phyloP scores from a whole-genome alignment of 2,329 filamentous ascomycete genomes.

The Plectosphaerella plurivora region DNA sequence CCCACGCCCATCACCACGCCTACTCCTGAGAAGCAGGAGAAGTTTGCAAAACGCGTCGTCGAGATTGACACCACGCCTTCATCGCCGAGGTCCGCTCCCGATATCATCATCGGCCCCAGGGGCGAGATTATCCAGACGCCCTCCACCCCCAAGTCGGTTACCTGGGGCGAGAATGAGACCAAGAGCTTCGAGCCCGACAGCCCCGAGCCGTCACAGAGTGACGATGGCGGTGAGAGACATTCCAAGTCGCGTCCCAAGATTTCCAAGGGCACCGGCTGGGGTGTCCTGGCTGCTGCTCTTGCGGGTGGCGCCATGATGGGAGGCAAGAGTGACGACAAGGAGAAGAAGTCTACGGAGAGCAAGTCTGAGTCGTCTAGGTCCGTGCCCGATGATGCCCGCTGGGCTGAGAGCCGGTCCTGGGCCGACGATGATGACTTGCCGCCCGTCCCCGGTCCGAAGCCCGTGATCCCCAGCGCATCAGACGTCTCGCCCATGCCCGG shows the following conservation, averaged over 20 bases:
- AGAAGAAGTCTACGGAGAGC: not conserved
- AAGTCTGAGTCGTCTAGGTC: not conserved
- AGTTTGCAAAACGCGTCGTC: slow-evolving; percentile 11
- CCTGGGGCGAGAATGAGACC: slow-evolving; percentile 61
- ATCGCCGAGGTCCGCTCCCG: slow-evolving; percentile 13
- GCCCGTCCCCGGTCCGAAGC: slow-evolving; percentile 55
- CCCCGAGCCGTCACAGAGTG: slow-evolving; percentile 37
- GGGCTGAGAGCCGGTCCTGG: slow-evolving; percentile 7
- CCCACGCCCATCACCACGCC: slow-evolving; percentile 52
- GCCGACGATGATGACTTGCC: slow-evolving; percentile 39
- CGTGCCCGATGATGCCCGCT: not conserved
- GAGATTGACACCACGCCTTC: slow-evolving; percentile 10
- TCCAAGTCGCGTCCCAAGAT: slow-evolving; percentile 23
- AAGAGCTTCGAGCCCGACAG: slow-evolving; percentile 60
- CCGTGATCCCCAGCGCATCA: slow-evolving; percentile 34
- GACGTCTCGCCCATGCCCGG: slow-evolving; percentile 52
- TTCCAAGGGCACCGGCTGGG: slow-evolving; percentile 44
- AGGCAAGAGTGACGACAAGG: not conserved
- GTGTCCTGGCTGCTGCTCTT: slow-evolving; percentile 45
- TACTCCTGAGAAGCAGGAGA: slow-evolving; percentile 15
- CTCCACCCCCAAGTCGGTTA: slow-evolving; percentile 52
- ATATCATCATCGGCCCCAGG: slow-evolving; percentile 32
- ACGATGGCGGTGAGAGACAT: slow-evolving; percentile 19
- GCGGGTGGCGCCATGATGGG: slow-evolving; percentile 27
- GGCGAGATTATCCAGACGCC: slow-evolving; percentile 37